Evolutionary conservation across 768 basidiomycete genomes (phyloP), one percentile per base, ranked within the genome.

Genomic region (Hericium alpestre): DNA sequence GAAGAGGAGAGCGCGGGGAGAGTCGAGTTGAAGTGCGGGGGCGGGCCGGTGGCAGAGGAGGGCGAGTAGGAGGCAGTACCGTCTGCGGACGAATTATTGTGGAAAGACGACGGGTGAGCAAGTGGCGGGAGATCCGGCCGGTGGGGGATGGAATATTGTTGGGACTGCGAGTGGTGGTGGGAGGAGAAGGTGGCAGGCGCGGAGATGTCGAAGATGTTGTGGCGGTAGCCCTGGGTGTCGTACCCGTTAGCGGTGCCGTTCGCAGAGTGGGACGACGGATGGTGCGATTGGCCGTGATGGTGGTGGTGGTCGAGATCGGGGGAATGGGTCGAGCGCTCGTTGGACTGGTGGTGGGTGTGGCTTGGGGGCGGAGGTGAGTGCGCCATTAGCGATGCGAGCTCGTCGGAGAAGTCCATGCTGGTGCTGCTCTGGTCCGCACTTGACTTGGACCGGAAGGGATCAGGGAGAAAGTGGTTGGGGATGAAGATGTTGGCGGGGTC

Each of bases 121-220:
- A 50, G 48, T 13, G 48, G 48, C 5, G 48, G 48, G 16, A 50
- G 48, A 20, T 50, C 48, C 16, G 48, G 48, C 8, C 48, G 48
- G 48, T 20, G 57, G 63, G 61, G 58, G 66, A 66, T 58, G 66
- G 68, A 58, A 69, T 65, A 58, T 60, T 69, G 59, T 65, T 59
- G 55, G 55, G 66, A 61, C 66, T 62, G 57, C 66, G 61, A 25
- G 69, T 66, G 13, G 68, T 62, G 65, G 70, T 18, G 65, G 67
- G 38, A 70, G 67, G 61, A 66, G 27, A 69, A 65, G 51, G 71
- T 60, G 9, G 71, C 63, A 7, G 76, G 76, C 1, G 79, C 76
- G 52, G 81, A 79, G 64, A 83, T 77, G 68, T 84, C 83, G 41
- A 83, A 84, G 64, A 84, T 80, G 70, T 80, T 78, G 73, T 81